Evolutionary conservation across 192 early-diverging fungal genomes (phyloP).

Genomic region (Coemansia sp.): DNA sequence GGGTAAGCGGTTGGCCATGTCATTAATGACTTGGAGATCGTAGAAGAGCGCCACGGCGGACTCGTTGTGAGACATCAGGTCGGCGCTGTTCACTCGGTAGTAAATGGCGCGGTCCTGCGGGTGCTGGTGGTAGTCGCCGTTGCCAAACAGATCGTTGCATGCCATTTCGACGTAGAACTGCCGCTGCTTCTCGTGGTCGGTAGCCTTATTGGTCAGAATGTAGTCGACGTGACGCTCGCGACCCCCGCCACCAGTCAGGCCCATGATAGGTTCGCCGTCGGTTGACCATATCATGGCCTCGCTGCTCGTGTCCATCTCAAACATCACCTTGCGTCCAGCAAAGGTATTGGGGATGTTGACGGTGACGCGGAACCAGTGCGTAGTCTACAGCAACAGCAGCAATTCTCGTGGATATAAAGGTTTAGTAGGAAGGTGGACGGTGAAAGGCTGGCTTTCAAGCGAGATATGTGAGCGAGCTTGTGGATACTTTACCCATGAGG

Average conservation of each 20-base stretch:
- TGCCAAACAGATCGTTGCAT: constrained; percentile 93
- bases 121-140: constrained; percentile 61
- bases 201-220: constrained; percentile 46
- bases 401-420: too few species aligned
- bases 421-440: background rate
- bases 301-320: constrained; percentile 84
- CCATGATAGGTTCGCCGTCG: constrained; percentile 82
- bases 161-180: constrained; percentile 89
- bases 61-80: constrained; percentile 74
- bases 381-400: constrained; percentile 59
- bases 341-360: constrained; percentile 65
- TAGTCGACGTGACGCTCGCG: constrained; percentile 64
- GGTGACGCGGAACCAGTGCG: constrained; percentile 73
- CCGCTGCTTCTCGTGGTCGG: constrained; percentile 54
- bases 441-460: background rate
- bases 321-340: constrained; percentile 70
- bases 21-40: constrained; percentile 81
- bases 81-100: constrained; percentile 65
- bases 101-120: constrained; percentile 72
- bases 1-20: constrained; percentile 77
- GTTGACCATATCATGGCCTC: constrained; percentile 89
- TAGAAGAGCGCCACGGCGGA: constrained; percentile 70
- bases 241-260: constrained; percentile 78
- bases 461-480: background rate
- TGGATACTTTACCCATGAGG: constrained; percentile 70